These are phyloP conservation scores for Vanderwaltozyma yarrowii DNA, from an alignment of 805 yeast genomes.

Conservation along the genomic window DNA sequence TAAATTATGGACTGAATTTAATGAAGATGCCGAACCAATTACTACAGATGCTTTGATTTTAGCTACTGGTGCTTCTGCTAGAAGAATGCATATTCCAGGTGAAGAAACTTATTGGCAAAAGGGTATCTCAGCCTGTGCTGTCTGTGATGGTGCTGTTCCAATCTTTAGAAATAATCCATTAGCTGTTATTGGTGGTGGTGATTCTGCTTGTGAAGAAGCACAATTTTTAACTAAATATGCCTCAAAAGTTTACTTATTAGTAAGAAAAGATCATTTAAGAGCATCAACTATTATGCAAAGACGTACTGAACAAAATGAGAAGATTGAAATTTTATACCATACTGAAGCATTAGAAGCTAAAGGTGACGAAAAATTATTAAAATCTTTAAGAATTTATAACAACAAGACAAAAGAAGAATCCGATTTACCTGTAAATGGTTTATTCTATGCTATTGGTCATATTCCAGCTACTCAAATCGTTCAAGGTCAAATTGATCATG, in stretches of 20 bases:
- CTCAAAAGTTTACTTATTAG: slow-evolving; percentile 86
- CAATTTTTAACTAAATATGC: slow-evolving; percentile 94
- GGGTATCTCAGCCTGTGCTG: slow-evolving; percentile 99
- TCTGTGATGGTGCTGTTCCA: slow-evolving; percentile 99
- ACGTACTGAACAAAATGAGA: slow-evolving; percentile 74
- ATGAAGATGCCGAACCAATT: slow-evolving; percentile 83
- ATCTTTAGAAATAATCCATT: slow-evolving; percentile 96
- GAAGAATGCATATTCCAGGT: slow-evolving; percentile 88
- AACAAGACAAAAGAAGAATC: slow-evolving; percentile 56
- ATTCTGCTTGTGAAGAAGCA: slow-evolving; percentile 99
- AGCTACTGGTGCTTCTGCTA: slow-evolving; percentile 98
- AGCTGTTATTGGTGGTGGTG: slow-evolving; percentile 99
- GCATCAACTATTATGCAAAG: slow-evolving; percentile 97
- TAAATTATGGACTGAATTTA: slow-evolving; percentile 94
- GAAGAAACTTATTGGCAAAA: slow-evolving; percentile 98
- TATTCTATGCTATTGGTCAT: slow-evolving; percentile 98
- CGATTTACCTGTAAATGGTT: slow-evolving; percentile 75
- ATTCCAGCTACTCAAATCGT: slow-evolving; percentile 86
- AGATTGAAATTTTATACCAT: slow-evolving; percentile 84
- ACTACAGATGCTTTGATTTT: slow-evolving; percentile 87
- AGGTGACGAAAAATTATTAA: slow-evolving; percentile 85
- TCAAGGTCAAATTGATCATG: slow-evolving; percentile 66
- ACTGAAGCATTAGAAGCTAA: slow-evolving; percentile 82
- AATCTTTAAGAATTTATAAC: slow-evolving; percentile 55
- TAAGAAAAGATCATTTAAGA: slow-evolving; percentile 88